phyloP scores from a whole-genome alignment of 2,329 filamentous ascomycete genomes.

The Pseudocercospora pini-densiflorae region DNA sequence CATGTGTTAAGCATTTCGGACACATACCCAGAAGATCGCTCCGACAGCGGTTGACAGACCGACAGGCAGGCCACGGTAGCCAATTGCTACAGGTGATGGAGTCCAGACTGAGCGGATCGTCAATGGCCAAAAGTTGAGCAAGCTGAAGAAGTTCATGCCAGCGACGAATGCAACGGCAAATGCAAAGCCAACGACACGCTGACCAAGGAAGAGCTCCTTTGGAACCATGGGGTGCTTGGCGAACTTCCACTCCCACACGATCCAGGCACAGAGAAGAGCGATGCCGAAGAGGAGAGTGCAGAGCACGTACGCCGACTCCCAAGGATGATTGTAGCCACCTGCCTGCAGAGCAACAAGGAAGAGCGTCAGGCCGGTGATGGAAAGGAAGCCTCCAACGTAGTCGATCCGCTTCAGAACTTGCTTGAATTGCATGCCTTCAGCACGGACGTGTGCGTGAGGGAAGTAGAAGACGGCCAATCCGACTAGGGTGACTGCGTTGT shows the following conservation, averaged over 20 bases:
- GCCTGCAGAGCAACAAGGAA: conserved; percentile 48
- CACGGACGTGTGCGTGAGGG: conserved; percentile 54
- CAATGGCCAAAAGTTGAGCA: conserved; percentile 64
- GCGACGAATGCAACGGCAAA: conserved; percentile 44
- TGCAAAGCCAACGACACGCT: conserved; percentile 39
- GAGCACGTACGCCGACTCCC: conserved; percentile 45
- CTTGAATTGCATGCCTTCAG: conserved; percentile 45
- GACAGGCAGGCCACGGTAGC: conserved; percentile 65
- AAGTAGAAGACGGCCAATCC: conserved; percentile 54
- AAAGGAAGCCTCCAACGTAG: conserved; percentile 56
- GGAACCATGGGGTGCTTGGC: conserved; percentile 48
- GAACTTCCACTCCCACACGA: conserved; percentile 45
- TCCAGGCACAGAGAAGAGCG: conserved; percentile 40
- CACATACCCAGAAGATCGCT: conserved; percentile 54
- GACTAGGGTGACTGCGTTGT: conserved; percentile 30
- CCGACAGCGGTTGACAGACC: conserved; percentile 64
- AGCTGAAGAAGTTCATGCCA: conserved; percentile 43
- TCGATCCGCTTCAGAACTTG: conserved; percentile 54
- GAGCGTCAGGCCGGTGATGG: conserved; percentile 54
- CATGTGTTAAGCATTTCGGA: background rate
- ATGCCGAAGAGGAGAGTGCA: conserved; percentile 44
- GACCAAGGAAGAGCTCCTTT: conserved; percentile 36
- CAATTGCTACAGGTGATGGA: conserved; percentile 63
- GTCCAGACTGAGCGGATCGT: conserved; percentile 67
- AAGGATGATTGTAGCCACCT: conserved; percentile 46